Conservation (phyloP, 1,284 basidiomycete genomes). For the Ceratobasidium sp. region DNA sequence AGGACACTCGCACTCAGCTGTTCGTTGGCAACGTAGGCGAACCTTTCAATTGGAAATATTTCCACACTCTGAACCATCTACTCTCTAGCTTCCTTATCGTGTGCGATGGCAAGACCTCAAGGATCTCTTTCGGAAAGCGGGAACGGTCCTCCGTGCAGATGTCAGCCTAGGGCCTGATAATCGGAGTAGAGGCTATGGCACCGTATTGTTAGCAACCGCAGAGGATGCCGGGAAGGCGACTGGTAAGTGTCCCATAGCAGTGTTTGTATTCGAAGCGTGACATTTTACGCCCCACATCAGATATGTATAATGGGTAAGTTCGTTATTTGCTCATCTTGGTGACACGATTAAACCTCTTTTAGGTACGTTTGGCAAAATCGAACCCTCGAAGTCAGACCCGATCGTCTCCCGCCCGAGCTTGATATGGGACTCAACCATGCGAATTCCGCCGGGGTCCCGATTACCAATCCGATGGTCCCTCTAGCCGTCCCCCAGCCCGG, state of each 20-base stretch:
- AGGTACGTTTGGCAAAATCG: slow-evolving; percentile 76
- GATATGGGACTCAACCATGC: slow-evolving; percentile 34
- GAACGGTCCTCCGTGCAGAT: slow-evolving; percentile 92
- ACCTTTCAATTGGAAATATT: slow-evolving; percentile 35
- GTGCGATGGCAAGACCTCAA: slow-evolving; percentile 98
- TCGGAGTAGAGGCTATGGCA: slow-evolving; percentile 89
- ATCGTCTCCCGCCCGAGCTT: slow-evolving; percentile 67
- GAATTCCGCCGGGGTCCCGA: slow-evolving; percentile 2
- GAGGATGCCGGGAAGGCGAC: slow-evolving; percentile 91
- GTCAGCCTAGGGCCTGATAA: slow-evolving; percentile 92
- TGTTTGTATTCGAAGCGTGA: not conserved
- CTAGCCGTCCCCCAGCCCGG: slow-evolving; percentile 37
- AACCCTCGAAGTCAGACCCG: slow-evolving; percentile 85
- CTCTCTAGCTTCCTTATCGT: slow-evolving; percentile 78
- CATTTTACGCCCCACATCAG: slow-evolving; percentile 47
- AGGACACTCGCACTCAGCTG: slow-evolving; percentile 87
- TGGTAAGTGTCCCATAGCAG: slow-evolving; percentile 48
- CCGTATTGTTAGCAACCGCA: slow-evolving; percentile 85
- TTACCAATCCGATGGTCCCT: slow-evolving; percentile 41
- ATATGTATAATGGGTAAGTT: slow-evolving; percentile 85
- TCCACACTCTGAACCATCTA: slow-evolving; percentile 25
- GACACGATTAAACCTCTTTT: not conserved
- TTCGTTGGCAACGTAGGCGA: slow-evolving; percentile 83
- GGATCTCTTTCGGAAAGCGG: slow-evolving; percentile 92
- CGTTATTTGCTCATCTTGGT: not conserved